phyloP scores from a whole-genome alignment of 1,284 basidiomycete species.

The Phlebopus sp. region DNA sequence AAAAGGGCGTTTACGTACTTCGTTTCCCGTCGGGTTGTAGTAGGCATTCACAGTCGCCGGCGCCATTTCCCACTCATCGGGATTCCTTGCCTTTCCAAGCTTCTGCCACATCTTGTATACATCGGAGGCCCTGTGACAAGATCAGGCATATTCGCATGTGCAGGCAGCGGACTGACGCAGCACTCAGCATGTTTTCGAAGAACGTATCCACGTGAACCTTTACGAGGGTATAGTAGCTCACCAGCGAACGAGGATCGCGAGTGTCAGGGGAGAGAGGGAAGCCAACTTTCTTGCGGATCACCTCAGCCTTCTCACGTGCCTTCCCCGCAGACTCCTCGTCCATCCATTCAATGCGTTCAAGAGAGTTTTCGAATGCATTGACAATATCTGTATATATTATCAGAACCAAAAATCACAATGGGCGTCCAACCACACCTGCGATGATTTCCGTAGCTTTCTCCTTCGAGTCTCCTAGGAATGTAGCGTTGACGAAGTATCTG shows the following conservation, averaged over 20 bases:
- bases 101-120: conserved; percentile 70
- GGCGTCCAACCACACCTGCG: conserved; percentile 45
- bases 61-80: conserved; percentile 86
- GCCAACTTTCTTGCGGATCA: conserved; percentile 82
- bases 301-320: conserved; percentile 86
- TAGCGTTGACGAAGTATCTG: conserved; percentile 82
- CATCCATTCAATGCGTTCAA: conserved; percentile 87
- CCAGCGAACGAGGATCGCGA: conserved; percentile 65
- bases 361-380: conserved; percentile 77
- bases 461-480: conserved; percentile 81
- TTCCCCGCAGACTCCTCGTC: conserved; percentile 79
- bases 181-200: conserved; percentile 81
- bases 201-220: conserved; percentile 68
- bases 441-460: conserved; percentile 84
- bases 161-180: conserved; percentile 43
- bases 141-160: conserved; percentile 4
- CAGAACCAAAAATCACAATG: neutral
- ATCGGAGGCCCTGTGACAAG: conserved; percentile 46
- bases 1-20: conserved; percentile 40
- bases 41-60: conserved; percentile 81
- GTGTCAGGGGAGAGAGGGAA: conserved; percentile 89
- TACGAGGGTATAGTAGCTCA: conserved; percentile 73
- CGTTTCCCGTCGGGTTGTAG: conserved; percentile 77
- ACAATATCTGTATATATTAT: conserved; percentile 62
- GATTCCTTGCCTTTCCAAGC: conserved; percentile 72